Percentiles rank a stretch among this genome's conserved stretches.
Conservation (phyloP, 805 yeast species). For the Ogataea parapolymorpha region DNA sequence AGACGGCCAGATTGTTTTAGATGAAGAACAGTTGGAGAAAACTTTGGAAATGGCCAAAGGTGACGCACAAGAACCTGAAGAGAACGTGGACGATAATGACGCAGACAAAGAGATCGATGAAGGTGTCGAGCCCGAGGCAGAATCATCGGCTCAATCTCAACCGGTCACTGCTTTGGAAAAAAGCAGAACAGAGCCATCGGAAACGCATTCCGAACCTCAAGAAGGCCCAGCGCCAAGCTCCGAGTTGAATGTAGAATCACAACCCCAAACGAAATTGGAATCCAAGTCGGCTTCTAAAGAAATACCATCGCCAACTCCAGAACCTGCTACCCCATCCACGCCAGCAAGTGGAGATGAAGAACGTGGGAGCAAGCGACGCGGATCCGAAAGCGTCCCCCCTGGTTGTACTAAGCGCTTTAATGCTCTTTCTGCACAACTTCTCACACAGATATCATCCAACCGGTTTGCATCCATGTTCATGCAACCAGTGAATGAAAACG, state of each 20-base stretch:
- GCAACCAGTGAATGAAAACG: constrained; percentile 62
- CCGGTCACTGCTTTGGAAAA: background rate
- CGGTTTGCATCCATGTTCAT: constrained; percentile 72
- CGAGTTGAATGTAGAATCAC: constrained; percentile 3
- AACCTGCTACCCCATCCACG: constrained; percentile 18
- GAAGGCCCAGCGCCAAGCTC: background rate
- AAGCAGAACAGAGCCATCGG: background rate
- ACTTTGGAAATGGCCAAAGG: constrained; percentile 7
- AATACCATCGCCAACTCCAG: constrained; percentile 19
- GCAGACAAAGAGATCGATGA: background rate
- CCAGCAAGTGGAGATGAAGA: constrained; percentile 10
- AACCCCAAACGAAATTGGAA: constrained; percentile 1
- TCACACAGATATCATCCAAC: constrained; percentile 65
- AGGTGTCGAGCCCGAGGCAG: background rate
- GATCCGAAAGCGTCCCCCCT: constrained; percentile 17
- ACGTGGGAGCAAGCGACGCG: constrained; percentile 19
- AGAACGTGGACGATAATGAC: constrained; percentile 2
- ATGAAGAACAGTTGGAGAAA: constrained; percentile 5
- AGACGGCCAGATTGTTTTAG: constrained; percentile 2
- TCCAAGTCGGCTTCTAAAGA: constrained; percentile 4
- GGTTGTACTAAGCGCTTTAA: constrained; percentile 51
- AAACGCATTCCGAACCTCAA: background rate
- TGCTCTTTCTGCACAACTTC: constrained; percentile 55
- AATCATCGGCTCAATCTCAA: background rate
- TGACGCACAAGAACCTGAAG: background rate